A percentile compares a stretch with the other conserved stretches of the same genome.
Evolutionary conservation across 2,329 filamentous ascomycete genomes (phyloP).

Genomic region (Aurifilum marmelostoma): DNA sequence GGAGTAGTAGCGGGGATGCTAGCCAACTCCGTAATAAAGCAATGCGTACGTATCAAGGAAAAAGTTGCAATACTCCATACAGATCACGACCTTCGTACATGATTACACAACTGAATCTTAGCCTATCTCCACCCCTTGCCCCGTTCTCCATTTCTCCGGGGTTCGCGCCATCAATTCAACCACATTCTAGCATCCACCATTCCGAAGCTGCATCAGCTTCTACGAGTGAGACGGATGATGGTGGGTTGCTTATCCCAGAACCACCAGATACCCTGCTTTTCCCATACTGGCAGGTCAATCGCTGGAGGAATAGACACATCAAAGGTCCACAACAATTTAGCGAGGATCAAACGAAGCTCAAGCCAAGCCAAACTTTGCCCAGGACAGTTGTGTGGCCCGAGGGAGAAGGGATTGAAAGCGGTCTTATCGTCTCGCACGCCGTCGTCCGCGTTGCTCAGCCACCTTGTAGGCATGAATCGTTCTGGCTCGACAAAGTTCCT

Average conservation of each 20-base stretch:
- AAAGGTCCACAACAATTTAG: constrained; percentile 12
- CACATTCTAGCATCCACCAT: no score
- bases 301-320: constrained; percentile 12
- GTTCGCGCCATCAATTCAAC: no score
- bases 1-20: no score
- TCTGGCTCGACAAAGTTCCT: constrained; percentile 18
- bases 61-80: no score
- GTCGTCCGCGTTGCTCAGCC: constrained; percentile 5
- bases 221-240: constrained; percentile 16
- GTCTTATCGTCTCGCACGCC: constrained; percentile 10
- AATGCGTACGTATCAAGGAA: no score
- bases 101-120: no score
- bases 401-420: constrained; percentile 17
- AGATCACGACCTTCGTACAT: no score
- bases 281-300: constrained; percentile 14
- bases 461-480: constrained; percentile 16
- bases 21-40: no score
- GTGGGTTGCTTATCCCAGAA: constrained; percentile 20
- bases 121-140: no score
- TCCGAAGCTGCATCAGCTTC: background rate
- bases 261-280: constrained; percentile 18
- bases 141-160: no score
- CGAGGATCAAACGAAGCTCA: constrained; percentile 18
- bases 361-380: constrained; percentile 18
- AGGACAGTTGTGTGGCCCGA: constrained; percentile 20